These are phyloP conservation scores for Diplotaxis tenuifolia DNA, from an alignment of 345 rosid genomes.

Conservation along the genomic window DNA sequence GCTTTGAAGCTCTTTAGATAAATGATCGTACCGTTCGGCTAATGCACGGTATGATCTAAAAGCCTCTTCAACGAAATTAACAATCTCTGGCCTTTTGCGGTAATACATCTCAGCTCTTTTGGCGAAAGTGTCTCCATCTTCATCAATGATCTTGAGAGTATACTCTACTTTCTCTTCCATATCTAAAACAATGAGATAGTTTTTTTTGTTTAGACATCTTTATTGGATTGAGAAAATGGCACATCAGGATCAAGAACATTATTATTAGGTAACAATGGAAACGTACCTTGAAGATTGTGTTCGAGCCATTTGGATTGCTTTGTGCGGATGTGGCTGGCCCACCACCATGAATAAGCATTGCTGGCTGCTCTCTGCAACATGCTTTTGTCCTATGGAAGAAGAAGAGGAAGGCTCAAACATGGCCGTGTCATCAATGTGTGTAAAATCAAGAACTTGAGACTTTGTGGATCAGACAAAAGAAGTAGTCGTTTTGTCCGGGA, in stretches of 20 bases:
- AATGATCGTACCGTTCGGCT: conserved; percentile 67
- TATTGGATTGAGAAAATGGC: neutral
- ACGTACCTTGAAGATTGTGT: conserved; percentile 64
- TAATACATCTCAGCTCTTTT: conserved; percentile 79
- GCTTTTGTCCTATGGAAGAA: conserved; percentile 3
- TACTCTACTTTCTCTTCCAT: conserved; percentile 62
- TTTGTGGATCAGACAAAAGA: conserved; percentile 27
- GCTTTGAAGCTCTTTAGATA: conserved; percentile 71
- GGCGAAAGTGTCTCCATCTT: conserved; percentile 73
- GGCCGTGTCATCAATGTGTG: conserved; percentile 11
- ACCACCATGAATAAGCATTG: conserved; percentile 32
- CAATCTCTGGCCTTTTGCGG: conserved; percentile 70
- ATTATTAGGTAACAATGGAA: neutral
- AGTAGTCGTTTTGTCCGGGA: conserved; percentile 19
- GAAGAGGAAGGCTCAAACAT: conserved; percentile 24
- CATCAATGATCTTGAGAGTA: conserved; percentile 63
- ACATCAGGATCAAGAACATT: neutral
- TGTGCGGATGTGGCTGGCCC: neutral
- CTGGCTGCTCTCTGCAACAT: conserved; percentile 54
- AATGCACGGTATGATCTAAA: conserved; percentile 66
- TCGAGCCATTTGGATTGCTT: conserved; percentile 5
- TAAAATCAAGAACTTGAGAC: conserved; percentile 6
- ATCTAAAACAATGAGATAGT: conserved; percentile 40
- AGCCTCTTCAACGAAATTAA: conserved; percentile 60
- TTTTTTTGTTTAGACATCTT: neutral